A percentile compares a stretch with the other conserved stretches of the same genome.
phyloP scores from a whole-genome alignment of 1,284 basidiomycete genomes.

The Ustilago shanxiensis region DNA sequence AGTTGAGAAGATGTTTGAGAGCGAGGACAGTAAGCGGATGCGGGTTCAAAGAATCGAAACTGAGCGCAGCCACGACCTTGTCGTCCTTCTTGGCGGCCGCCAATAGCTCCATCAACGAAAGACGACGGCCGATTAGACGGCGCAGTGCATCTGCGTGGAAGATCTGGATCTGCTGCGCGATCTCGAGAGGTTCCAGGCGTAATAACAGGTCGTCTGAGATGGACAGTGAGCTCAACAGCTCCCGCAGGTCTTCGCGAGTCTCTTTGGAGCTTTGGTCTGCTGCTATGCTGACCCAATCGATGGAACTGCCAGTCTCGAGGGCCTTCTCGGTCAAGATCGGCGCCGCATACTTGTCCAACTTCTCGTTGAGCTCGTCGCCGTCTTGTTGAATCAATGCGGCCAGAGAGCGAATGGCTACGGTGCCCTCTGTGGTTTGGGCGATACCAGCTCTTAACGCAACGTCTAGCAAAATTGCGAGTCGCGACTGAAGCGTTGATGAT shows the following conservation, averaged over 20 bases:
- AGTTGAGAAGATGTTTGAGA: constrained; percentile 58
- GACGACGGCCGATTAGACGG: constrained; percentile 19
- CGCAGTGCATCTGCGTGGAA: constrained; percentile 59
- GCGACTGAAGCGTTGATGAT: constrained; percentile 15
- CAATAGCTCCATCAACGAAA: constrained; percentile 39
- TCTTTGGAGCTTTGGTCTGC: constrained; percentile 26
- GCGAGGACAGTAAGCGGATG: constrained; percentile 64
- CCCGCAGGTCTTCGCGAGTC: constrained; percentile 28
- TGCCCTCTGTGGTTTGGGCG: constrained; percentile 1
- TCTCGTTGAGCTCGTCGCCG: constrained; percentile 10
- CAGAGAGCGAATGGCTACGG: constrained; percentile 8
- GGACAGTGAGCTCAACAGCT: constrained; percentile 31
- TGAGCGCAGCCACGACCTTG: constrained; percentile 38
- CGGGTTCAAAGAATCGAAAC: constrained; percentile 61
- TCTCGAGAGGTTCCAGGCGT: constrained; percentile 58
- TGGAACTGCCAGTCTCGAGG: neutral
- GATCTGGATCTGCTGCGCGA: constrained; percentile 67
- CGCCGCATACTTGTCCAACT: neutral
- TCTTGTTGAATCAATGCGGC: constrained; percentile 12
- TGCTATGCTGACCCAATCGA: constrained; percentile 36
- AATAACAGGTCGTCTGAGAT: constrained; percentile 53
- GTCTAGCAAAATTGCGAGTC: constrained; percentile 30
- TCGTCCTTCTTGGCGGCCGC: constrained; percentile 11
- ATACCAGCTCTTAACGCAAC: constrained; percentile 25
- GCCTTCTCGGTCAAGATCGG: constrained; percentile 14